A percentile compares a stretch with the other conserved stretches of the same genome.
These are phyloP conservation scores for Verticillium nubilum DNA, from an alignment of 2,329 filamentous ascomycete genomes.

Conservation along the genomic window DNA sequence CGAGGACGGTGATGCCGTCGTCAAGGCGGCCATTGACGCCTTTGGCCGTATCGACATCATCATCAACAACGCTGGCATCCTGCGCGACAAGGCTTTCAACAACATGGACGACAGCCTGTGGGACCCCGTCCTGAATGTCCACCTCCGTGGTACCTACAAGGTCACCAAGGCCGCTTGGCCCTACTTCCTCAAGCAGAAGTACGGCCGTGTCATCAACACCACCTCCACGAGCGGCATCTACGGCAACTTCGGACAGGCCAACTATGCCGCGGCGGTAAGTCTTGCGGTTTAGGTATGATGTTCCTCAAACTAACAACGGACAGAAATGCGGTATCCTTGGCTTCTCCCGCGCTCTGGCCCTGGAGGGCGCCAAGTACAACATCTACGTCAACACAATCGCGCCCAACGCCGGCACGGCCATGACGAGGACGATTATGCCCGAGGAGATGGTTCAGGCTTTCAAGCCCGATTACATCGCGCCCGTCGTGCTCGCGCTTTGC, in stretches of 20 bases:
- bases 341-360: slow-evolving; percentile 85
- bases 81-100: slow-evolving; percentile 93
- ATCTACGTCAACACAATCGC: slow-evolving; percentile 98
- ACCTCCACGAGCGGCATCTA: slow-evolving; percentile 97
- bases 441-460: slow-evolving; percentile 98
- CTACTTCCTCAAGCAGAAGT: slow-evolving; percentile 97
- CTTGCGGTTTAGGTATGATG: not conserved
- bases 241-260: slow-evolving; percentile 97
- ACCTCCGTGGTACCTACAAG: slow-evolving; percentile 93
- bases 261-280: slow-evolving; percentile 85
- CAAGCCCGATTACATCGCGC: slow-evolving; percentile 98
- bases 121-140: slow-evolving; percentile 88
- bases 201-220: slow-evolving; percentile 93
- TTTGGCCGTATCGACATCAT: slow-evolving; percentile 93
- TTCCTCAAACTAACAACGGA: slow-evolving; percentile 12
- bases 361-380: slow-evolving; percentile 95
- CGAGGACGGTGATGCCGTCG: slow-evolving; percentile 84
- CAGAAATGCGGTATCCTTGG: slow-evolving; percentile 90
- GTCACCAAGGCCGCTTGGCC: slow-evolving; percentile 97
- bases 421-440: slow-evolving; percentile 91
- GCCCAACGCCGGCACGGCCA: slow-evolving; percentile 91
- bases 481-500: slow-evolving; percentile 77
- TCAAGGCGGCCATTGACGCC: slow-evolving; percentile 89
- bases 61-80: slow-evolving; percentile 96
- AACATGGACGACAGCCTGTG: slow-evolving; percentile 97